Evolutionary conservation across 2,329 filamentous ascomycete species (phyloP).

Genomic region (Pseudogymnoascus destructans): DNA sequence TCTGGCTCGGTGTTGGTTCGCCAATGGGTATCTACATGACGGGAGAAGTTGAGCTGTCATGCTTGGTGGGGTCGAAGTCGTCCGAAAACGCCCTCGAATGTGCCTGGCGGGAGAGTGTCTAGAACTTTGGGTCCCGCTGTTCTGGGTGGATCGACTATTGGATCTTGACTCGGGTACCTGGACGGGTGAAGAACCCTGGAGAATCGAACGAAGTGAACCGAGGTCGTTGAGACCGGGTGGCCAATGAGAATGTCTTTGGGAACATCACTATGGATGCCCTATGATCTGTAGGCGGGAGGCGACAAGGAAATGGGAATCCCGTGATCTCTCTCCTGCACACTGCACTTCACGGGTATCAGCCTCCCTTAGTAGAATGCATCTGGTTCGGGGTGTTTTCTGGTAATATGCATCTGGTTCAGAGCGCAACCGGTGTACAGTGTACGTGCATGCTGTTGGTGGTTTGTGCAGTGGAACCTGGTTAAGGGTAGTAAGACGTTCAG

Average conservation of each 20-base stretch:
- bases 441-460: neutral
- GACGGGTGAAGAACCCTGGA: neutral
- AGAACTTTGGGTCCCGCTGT: conserved; percentile 6
- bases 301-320: neutral
- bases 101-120: neutral
- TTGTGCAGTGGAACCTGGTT: neutral
- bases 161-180: conserved; percentile 4
- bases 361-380: neutral
- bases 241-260: neutral
- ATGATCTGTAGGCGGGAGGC: neutral
- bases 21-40: conserved; percentile 6
- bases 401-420: neutral
- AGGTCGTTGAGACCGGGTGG: neutral
- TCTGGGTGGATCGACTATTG: conserved; percentile 4
- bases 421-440: neutral
- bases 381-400: neutral
- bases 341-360: neutral
- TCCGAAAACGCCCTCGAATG: neutral
- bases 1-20: neutral
- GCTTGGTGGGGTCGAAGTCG: neutral
- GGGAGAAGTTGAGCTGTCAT: conserved; percentile 8
- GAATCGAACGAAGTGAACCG: neutral
- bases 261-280: neutral
- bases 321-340: neutral
- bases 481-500: neutral